Percentiles rank a stretch among this genome's conserved stretches.
Evolutionary conservation across 352 stramenopile genomes (phyloP).

Genomic region (Phytopythium delawarense): DNA sequence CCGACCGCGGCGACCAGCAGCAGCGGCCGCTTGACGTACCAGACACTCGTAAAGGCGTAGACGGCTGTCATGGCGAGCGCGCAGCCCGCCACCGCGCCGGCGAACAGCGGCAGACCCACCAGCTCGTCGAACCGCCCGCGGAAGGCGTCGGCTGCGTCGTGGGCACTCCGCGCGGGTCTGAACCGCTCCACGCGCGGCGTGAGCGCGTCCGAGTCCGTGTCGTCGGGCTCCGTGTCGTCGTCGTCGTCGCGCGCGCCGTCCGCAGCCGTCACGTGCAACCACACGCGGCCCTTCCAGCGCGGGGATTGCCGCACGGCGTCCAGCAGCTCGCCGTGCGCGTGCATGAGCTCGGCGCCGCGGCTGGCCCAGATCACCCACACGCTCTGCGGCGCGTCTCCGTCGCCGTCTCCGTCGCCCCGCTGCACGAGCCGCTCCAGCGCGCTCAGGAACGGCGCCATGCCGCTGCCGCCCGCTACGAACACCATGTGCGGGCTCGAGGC

Average conservation of each 20-base stretch:
- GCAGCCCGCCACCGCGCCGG: constrained; percentile 24
- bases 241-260: constrained; percentile 8
- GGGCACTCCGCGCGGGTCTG: constrained; percentile 24
- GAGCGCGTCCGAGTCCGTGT: constrained; percentile 18
- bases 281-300: constrained; percentile 45
- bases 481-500: constrained; percentile 51
- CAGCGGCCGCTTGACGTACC: constrained; percentile 33
- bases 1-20: constrained; percentile 23
- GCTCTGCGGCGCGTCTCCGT: constrained; percentile 18
- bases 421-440: constrained; percentile 46
- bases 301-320: constrained; percentile 33
- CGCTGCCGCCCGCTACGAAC: constrained; percentile 62
- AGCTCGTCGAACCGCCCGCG: constrained; percentile 24
- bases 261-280: constrained; percentile 39
- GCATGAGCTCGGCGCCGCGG: constrained; percentile 40
- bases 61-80: constrained; percentile 28
- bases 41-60: constrained; percentile 21
- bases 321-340: constrained; percentile 37
- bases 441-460: constrained; percentile 73
- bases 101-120: constrained; percentile 28
- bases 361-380: constrained; percentile 56
- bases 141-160: constrained; percentile 27
- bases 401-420: constrained; percentile 6
- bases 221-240: constrained; percentile 32
- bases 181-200: constrained; percentile 34